phyloP scores from a whole-genome alignment of 2,329 filamentous ascomycete species.

The Talaromyces sp. region DNA sequence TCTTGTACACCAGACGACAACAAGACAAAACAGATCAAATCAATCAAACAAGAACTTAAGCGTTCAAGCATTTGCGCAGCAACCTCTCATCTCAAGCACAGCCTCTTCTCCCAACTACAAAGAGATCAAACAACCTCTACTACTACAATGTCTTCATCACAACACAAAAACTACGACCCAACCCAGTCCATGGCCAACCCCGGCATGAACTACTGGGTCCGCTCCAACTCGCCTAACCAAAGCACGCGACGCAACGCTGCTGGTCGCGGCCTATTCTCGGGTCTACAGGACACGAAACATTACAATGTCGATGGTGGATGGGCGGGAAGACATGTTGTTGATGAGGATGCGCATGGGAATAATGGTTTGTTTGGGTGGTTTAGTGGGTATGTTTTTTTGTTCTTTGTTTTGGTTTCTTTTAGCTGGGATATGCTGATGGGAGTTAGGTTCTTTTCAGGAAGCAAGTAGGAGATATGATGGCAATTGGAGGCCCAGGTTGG shows the following conservation, averaged over 20 bases:
- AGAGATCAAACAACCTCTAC: not conserved
- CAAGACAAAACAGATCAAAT: not conserved
- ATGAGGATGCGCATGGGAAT: slow-evolving; percentile 13
- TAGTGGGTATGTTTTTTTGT: not conserved
- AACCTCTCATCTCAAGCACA: not conserved
- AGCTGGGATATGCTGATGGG: not conserved
- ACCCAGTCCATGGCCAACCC: slow-evolving; percentile 21
- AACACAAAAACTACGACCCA: slow-evolving; percentile 32
- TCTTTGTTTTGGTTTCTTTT: not conserved
- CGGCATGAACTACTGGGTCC: slow-evolving; percentile 34
- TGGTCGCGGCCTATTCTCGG: slow-evolving; percentile 38
- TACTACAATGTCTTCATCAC: not conserved
- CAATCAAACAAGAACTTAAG: no score
- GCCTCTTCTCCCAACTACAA: not conserved
- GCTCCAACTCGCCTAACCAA: slow-evolving; percentile 16
- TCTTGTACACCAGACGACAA: not conserved
- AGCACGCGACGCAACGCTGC: slow-evolving; percentile 29
- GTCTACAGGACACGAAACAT: slow-evolving; percentile 37
- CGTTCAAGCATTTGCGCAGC: not conserved
- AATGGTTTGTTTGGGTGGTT: slow-evolving; percentile 6
- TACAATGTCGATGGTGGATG: slow-evolving; percentile 39
- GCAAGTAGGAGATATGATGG: slow-evolving; percentile 1
- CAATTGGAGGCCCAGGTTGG: not conserved
- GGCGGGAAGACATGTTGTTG: slow-evolving; percentile 29
- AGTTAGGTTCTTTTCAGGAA: slow-evolving; percentile 6